Evolutionary conservation across 345 rosid genomes (phyloP), one percentile per base, ranked within the genome.

Genomic region (Sisymbrium irio): DNA sequence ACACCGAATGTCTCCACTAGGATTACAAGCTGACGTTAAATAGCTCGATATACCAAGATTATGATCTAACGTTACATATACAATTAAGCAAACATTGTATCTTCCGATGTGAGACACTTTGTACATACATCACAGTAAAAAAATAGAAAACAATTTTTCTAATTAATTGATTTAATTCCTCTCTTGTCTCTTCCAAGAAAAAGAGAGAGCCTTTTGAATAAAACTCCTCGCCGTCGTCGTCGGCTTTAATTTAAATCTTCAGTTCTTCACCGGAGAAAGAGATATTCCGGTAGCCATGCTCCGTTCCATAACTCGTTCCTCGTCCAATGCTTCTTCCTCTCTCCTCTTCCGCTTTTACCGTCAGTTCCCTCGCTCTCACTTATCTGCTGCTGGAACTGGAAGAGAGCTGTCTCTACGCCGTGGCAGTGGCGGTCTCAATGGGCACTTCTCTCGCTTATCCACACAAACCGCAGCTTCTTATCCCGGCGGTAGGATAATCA

Each of bases 371-470:
- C 81, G 79, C 53, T 78, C 74, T 18, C 64, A 62, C 80, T 39
- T 27, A 0, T 37, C 78, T 14, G 85, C 75, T 71, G 62, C 76
- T 72, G 71, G 58, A 53, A 53, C 76, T 63, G 71, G 77, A 50
- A 81, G 61, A 58, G 67, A 17, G 45, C 0, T 66, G 0, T 25
- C 37, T 25, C 76, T 41, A 40, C 68, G 20, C 73, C 28, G 41
- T 75, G 69, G 13, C 2, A 37, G 39, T 8, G 3, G 30, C 11
- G 3, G 50, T 56, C 9, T 73, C 57, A 41, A 37, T 62, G 77
- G 75, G 10, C 79, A 42, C 62, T 89, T 83, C 77, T 83, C 90
- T 32, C 72, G 89, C 40, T 67, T 89, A 59, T 73, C 89, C 5
- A 81, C 90, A 32, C 85, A 83, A 28, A 71, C 83, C 0, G 69